Conservation (phyloP, 768 basidiomycete species). For the Tremella fuciformis region DNA sequence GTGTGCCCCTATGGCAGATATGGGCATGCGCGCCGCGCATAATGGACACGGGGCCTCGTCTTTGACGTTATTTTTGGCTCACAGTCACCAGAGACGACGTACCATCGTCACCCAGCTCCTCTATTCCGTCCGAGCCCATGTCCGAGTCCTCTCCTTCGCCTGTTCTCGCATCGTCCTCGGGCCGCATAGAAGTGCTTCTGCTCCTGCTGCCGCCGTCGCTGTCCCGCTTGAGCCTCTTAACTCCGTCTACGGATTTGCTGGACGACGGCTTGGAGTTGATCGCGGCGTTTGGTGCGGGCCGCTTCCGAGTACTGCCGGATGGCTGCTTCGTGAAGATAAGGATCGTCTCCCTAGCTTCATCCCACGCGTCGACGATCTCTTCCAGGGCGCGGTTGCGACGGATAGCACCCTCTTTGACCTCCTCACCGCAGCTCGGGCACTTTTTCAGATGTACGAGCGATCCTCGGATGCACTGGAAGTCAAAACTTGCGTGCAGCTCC, state of each 20-base stretch:
- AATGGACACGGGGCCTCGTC: constrained; percentile 61
- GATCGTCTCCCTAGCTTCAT: constrained; percentile 61
- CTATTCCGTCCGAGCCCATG: constrained; percentile 9
- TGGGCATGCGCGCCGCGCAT: constrained; percentile 58
- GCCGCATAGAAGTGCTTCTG: constrained; percentile 9
- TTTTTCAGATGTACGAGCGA: constrained; percentile 62
- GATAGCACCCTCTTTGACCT: constrained; percentile 62
- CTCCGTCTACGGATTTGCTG: background rate
- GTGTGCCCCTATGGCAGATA: constrained; percentile 62
- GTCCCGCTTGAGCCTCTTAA: constrained; percentile 9
- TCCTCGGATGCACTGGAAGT: constrained; percentile 65
- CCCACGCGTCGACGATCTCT: constrained; percentile 69
- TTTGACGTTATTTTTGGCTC: constrained; percentile 7
- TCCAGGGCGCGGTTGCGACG: constrained; percentile 69
- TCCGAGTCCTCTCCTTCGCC: background rate
- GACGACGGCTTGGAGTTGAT: background rate
- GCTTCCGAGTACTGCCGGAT: constrained; percentile 16
- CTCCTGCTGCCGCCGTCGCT: constrained; percentile 12
- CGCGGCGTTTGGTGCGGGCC: background rate
- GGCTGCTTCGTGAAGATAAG: background rate
- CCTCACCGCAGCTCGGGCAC: constrained; percentile 70
- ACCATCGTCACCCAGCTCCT: constrained; percentile 26
- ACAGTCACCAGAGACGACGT: background rate
- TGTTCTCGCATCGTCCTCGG: background rate
- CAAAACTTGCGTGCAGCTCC: background rate